Base-by-base conservation (phyloP, 345 rosid genomes). In the Capsella bursapastoris region DNA sequence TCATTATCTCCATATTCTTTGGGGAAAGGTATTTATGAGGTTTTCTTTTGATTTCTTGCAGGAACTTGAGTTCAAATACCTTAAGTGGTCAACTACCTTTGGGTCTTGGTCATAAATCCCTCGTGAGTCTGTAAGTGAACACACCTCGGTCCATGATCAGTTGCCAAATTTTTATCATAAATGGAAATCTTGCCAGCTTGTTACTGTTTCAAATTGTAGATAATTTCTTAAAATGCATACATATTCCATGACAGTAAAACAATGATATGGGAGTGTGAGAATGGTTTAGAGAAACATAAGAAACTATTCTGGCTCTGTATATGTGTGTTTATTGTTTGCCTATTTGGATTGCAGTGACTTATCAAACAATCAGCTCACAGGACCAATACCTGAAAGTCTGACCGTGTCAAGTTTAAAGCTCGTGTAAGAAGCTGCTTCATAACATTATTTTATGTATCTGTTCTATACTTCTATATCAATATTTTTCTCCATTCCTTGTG, bases 311-410 rank as follows among this genome's bases (percentile, higher is more conserved):
- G 56, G 27, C 51, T 50, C 27, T 60, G 40, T n/a, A 44, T 44
- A 55, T 10, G 25, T 56, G 31, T 73, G 55, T 60, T 79, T 35
- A 79, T 47, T 62, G 64, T 60, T 61, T 68, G 48, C 63, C 7
- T 64, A 57, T 63, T 8, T 67, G 22, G 50, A 45, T 80, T 68
- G 72, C 78, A 92, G 99, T 82, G 99, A 95, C 79, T 87, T 95
- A 72, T 90, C 98, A 44, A 75, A 86, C 68, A 95, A 95, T 82
- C 87, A 86, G 78, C 80, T 92, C 73, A 66, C 90, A 0, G 99
- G 99, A 43, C 78, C 86, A 57, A 90, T 95, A 85, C 97, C 98
- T 18, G 91, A 87, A 74, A 90, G 94, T 81, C 82, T 95, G 63
- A 72, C 86, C 48, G 76, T 84, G 25, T 84, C 98, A 70, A 83